phyloP scores from a whole-genome alignment of 345 rosid species.

The Moricandia arvensis region DNA sequence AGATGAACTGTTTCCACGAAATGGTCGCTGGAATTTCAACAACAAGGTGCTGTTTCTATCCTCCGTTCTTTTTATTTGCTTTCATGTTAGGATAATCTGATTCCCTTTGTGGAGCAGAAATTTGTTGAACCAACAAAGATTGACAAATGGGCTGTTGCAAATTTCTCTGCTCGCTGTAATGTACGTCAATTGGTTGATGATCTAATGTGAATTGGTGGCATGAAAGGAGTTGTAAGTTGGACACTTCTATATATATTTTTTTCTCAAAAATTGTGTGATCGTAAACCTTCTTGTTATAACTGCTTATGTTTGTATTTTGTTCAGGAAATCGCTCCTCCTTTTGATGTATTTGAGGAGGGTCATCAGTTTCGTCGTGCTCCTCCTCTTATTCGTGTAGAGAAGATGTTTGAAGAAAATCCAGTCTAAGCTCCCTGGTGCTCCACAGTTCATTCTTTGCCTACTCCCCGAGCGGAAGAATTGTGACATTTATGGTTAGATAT shows the following conservation, averaged over 20 bases:
- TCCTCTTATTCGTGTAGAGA: conserved; percentile 68
- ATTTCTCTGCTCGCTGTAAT: conserved; percentile 85
- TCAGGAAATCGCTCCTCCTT: conserved; percentile 55
- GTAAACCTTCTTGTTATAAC: not conserved
- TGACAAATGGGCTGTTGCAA: conserved; percentile 75
- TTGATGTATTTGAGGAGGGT: conserved; percentile 60
- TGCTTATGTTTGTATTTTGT: conserved; percentile 5
- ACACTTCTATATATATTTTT: too few species aligned
- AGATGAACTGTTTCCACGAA: conserved; percentile 63
- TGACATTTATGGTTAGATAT: conserved; percentile 67
- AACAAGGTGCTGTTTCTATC: conserved; percentile 64
- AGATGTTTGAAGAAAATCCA: conserved; percentile 75
- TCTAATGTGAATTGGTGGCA: conserved; percentile 57
- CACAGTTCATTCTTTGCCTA: conserved; percentile 78
- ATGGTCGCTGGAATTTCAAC: conserved; percentile 93
- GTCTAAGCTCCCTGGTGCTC: conserved; percentile 74
- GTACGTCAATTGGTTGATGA: conserved; percentile 48
- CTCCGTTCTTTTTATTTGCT: not conserved
- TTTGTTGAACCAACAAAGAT: conserved; percentile 69
- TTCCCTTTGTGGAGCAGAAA: conserved; percentile 45
- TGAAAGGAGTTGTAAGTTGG: conserved; percentile 92
- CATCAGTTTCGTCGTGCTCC: conserved; percentile 54
- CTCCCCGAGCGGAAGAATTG: conserved; percentile 77
- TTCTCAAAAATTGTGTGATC: too few species aligned
- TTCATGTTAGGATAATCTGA: conserved; percentile 18